Evolutionary conservation across 2,329 filamentous ascomycete species (phyloP).

Genomic region (Triangularia setosa): DNA sequence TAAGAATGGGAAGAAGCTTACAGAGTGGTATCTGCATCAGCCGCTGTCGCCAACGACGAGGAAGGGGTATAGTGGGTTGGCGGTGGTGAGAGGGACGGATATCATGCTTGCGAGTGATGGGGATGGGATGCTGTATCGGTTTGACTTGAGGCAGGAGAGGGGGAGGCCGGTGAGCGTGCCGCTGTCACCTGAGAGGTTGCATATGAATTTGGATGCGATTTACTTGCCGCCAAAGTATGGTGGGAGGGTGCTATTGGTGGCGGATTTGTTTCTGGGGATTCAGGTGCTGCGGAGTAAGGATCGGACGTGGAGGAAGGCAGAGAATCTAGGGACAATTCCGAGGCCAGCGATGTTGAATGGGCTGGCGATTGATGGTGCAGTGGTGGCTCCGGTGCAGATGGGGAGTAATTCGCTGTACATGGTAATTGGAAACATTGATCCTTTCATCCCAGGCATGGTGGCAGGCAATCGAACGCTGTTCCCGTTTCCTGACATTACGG

Average conservation of each 20-base stretch:
- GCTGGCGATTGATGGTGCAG: constrained; percentile 18
- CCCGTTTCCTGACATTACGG: constrained; percentile 31
- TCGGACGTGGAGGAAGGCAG: constrained; percentile 33
- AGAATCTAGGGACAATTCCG: constrained; percentile 33
- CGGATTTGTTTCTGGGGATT: constrained; percentile 31
- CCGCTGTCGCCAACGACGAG: constrained; percentile 27
- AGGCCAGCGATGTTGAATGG: constrained; percentile 22
- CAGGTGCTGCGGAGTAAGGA: constrained; percentile 36
- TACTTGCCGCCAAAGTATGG: constrained; percentile 33
- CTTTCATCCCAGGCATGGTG: constrained; percentile 27
- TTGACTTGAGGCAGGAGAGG: constrained; percentile 29
- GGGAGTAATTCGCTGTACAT: constrained; percentile 25
- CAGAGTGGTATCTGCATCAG: constrained; percentile 32
- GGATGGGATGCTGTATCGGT: constrained; percentile 34
- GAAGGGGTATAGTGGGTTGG: constrained; percentile 29
- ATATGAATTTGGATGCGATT: constrained; percentile 29
- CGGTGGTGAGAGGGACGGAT: constrained; percentile 22
- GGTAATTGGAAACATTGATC: constrained; percentile 27
- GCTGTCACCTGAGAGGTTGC: constrained; percentile 18
- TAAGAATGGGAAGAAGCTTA: constrained; percentile 27
- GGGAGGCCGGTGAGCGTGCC: constrained; percentile 28
- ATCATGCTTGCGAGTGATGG: constrained; percentile 33
- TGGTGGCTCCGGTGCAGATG: constrained; percentile 28
- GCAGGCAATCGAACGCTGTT: constrained; percentile 30
- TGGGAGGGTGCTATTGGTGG: constrained; percentile 33